These are phyloP conservation scores for Ceratocystis cacaofunesta DNA, from an alignment of 2,329 filamentous ascomycete species.

Conservation along the genomic window DNA sequence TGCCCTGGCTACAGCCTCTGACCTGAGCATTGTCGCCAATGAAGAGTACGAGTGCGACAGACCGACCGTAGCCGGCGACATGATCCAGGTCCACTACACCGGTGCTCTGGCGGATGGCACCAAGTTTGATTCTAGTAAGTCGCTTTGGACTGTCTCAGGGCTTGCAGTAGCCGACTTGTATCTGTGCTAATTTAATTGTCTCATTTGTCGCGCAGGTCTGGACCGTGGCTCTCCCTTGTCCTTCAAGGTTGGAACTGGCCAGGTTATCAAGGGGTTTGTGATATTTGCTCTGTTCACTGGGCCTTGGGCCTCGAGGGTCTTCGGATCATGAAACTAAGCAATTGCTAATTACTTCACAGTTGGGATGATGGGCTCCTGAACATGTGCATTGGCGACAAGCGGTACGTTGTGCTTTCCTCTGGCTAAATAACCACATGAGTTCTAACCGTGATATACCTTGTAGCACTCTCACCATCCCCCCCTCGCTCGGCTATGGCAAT, in stretches of 20 bases:
- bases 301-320: not conserved
- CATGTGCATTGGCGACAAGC: conserved; percentile 94
- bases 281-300: not conserved
- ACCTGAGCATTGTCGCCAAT: conserved; percentile 66
- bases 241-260: conserved; percentile 65
- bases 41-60: conserved; percentile 62
- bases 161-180: not conserved
- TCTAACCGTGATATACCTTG: conserved; percentile 17
- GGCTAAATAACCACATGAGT: not conserved
- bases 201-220: conserved; percentile 36
- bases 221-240: conserved; percentile 59
- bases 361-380: conserved; percentile 84
- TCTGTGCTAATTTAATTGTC: conserved; percentile 11
- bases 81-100: conserved; percentile 73
- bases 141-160: not conserved
- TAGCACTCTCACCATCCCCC: conserved; percentile 76
- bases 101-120: conserved; percentile 65
- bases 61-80: conserved; percentile 63
- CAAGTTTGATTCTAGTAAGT: conserved; percentile 65
- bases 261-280: conserved; percentile 76
- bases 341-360: conserved; percentile 27
- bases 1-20: conserved; percentile 37
- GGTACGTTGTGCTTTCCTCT: conserved; percentile 26
- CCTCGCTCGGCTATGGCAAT: conserved; percentile 68
- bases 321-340: conserved; percentile 18